These are phyloP conservation scores for Limtongozyma cylindracea DNA, from an alignment of 805 yeast genomes.

Conservation along the genomic window DNA sequence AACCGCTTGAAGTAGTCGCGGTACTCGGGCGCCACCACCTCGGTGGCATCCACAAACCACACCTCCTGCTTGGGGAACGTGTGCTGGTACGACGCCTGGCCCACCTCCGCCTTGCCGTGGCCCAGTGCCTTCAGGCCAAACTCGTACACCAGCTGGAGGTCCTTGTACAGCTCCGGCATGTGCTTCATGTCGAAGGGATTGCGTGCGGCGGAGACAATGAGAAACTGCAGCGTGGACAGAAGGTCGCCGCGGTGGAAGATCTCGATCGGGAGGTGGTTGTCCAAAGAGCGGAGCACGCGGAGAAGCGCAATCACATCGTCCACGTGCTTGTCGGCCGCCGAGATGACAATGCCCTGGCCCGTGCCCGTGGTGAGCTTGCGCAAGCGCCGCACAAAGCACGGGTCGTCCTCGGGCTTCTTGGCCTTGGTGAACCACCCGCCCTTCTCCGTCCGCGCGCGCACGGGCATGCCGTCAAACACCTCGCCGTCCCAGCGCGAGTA, in stretches of 20 bases:
- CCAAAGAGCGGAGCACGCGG: conserved; percentile 7
- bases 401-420: too few species aligned
- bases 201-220: conserved; percentile 2
- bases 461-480: too few species aligned
- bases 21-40: conserved; percentile 4
- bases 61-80: conserved; percentile 5
- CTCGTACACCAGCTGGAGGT: too few species aligned
- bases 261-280: conserved; percentile 15
- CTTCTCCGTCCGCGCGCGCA: too few species aligned
- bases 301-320: conserved; percentile 6
- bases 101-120: too few species aligned
- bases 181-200: conserved; percentile 1
- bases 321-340: conserved; percentile 8
- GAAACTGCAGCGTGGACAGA: conserved; percentile 1
- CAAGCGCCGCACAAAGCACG: too few species aligned
- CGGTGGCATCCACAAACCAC: conserved; percentile 11
- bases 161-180: too few species aligned
- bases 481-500: too few species aligned
- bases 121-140: too few species aligned
- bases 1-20: conserved; percentile 12
- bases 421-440: too few species aligned
- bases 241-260: conserved; percentile 7
- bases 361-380: too few species aligned
- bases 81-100: too few species aligned
- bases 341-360: conserved; percentile 14